A percentile compares a stretch with the other conserved stretches of the same genome.
These are phyloP conservation scores for Xylaria intraflava DNA, from an alignment of 495 filamentous ascomycete species.

Conservation along the genomic window DNA sequence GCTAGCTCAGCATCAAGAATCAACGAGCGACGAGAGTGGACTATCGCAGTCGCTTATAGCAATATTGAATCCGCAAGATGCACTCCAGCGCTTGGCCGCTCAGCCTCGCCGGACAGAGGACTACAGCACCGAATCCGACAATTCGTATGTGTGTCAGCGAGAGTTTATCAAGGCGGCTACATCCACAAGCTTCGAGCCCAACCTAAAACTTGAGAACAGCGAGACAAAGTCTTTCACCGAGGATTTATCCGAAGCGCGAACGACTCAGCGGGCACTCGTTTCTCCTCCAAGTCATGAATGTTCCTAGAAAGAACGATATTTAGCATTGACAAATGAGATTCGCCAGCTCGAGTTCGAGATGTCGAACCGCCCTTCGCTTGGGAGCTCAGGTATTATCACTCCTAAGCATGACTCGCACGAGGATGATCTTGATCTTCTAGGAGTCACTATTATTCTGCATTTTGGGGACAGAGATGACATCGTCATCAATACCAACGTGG, in stretches of 20 bases:
- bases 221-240: background rate
- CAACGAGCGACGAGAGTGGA: background rate
- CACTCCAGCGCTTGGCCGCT: background rate
- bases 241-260: conserved; percentile 5
- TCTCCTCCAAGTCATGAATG: conserved; percentile 27
- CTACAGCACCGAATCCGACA: background rate
- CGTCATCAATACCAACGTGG: conserved; percentile 37
- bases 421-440: conserved; percentile 33
- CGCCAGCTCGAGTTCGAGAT: conserved; percentile 24
- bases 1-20: background rate
- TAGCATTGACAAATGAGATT: conserved; percentile 24
- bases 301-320: conserved; percentile 27
- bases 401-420: conserved; percentile 8
- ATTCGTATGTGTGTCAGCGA: background rate
- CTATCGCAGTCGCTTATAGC: background rate
- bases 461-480: conserved; percentile 39
- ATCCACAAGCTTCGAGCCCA: background rate
- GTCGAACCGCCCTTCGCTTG: conserved; percentile 12
- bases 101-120: background rate
- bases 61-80: background rate
- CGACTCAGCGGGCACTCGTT: conserved; percentile 15
- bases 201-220: background rate
- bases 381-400: conserved; percentile 7
- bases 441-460: conserved; percentile 42
- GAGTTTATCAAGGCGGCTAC: background rate